A percentile compares a stretch with the other conserved stretches of the same genome.
phyloP scores from a whole-genome alignment of 805 yeast species.

The Priceomyces castillae region DNA sequence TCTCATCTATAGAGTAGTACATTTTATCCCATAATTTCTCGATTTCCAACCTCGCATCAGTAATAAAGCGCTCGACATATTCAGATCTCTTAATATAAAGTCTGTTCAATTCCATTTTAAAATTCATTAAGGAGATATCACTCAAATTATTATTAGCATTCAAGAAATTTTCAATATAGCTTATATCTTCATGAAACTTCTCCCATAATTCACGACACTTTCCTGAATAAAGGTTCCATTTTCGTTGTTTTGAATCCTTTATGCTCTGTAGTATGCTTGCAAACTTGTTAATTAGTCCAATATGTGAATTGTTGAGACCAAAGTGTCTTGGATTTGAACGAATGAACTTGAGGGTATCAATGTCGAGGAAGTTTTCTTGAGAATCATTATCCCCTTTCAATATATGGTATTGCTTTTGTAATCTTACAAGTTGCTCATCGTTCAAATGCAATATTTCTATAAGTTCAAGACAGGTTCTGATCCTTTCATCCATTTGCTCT shows the following conservation, averaged over 20 bases:
- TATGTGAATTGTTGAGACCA: constrained; percentile 36
- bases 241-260: constrained; percentile 35
- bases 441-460: constrained; percentile 28
- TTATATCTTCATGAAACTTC: constrained; percentile 49
- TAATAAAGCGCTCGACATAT: constrained; percentile 65
- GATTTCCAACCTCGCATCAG: constrained; percentile 58
- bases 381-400: constrained; percentile 12
- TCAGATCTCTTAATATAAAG: constrained; percentile 59
- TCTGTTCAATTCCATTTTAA: constrained; percentile 54
- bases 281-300: constrained; percentile 30
- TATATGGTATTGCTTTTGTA: constrained; percentile 28
- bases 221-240: constrained; percentile 29
- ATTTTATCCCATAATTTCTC: constrained; percentile 60
- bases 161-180: constrained; percentile 43
- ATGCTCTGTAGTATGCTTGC: constrained; percentile 29
- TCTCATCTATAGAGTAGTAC: constrained; percentile 54
- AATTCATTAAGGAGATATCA: constrained; percentile 44
- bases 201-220: constrained; percentile 55
- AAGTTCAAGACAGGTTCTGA: constrained; percentile 23
- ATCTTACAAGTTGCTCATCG: constrained; percentile 30
- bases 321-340: constrained; percentile 36
- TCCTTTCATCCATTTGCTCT: constrained; percentile 20
- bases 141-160: constrained; percentile 47
- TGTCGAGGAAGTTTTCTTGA: constrained; percentile 34
- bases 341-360: constrained; percentile 37